Base-by-base conservation (phyloP, 257 asterid genomes). In the Ocimum tenuiflorum region DNA sequence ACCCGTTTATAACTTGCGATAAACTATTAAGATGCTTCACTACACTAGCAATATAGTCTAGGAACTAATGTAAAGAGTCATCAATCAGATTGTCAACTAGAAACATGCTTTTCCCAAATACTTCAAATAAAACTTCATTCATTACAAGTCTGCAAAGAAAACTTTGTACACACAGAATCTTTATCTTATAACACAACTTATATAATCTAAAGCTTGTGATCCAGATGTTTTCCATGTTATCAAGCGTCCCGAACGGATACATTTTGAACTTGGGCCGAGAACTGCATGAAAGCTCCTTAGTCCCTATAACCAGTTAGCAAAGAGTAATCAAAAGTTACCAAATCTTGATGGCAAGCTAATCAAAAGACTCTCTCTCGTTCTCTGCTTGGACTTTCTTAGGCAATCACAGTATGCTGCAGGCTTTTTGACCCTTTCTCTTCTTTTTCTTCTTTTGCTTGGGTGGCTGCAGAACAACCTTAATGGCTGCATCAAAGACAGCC, bases 341-440 rank as follows among this genome's bases (percentile, higher is more conserved):
- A 33, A 58, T 62, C 73, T 76, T 49, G 23, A 69, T 3, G 60
- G 71, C 14, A 14, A 43, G 29, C 46, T 9, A 48, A 22, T 15
- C 14, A 19, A 27, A 42, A 7, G 42, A 23, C 62, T 11, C 31
- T 27, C 60, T 33, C 62, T 43, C 52, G 19, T 42, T 58, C 62
- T 29, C 19, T 54, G 69, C 17, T 52, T 27, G 51, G 60, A 56
- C 29, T 31, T 42, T 20, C 38, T 60, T 62, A 56, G 38, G 70
- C 58, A 27, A 17, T 86, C 76, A 88, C 89, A 88, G 68, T 73
- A 88, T 85, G 43, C 78, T 78, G 88, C 94, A 88, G 62, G 69
- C 73, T 35, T 82, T 78, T 75, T 78, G 83, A 61, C 88, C 88
- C 67, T 75, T 75, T 72, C 80, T 75, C 81, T 80, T 83, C 78